phyloP scores from a whole-genome alignment of 2,329 filamentous ascomycete genomes.

The Epichloe gansuensis region DNA sequence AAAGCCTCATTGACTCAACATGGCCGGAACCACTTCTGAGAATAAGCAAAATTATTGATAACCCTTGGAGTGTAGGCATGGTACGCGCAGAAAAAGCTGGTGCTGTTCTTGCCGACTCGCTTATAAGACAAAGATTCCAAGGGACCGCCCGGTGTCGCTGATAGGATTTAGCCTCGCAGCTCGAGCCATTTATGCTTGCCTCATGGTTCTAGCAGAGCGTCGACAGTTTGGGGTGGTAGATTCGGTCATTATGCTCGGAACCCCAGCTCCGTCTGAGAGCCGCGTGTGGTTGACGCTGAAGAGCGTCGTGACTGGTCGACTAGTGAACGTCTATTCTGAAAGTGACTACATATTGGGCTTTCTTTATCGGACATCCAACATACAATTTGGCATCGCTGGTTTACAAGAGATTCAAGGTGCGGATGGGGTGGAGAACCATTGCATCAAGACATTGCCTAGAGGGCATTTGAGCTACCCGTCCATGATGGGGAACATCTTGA shows the following conservation, averaged over 20 bases:
- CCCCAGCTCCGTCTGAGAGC: constrained; percentile 61
- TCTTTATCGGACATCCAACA: constrained; percentile 69
- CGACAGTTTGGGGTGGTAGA: constrained; percentile 79
- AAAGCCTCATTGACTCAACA: constrained; percentile 42
- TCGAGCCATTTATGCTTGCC: constrained; percentile 71
- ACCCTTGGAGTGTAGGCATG: constrained; percentile 68
- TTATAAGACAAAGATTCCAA: constrained; percentile 65
- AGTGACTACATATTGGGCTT: constrained; percentile 85
- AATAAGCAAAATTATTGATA: constrained; percentile 64
- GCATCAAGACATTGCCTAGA: constrained; percentile 52
- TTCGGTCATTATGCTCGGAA: constrained; percentile 72
- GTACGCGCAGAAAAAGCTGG: constrained; percentile 62
- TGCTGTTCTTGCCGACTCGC: constrained; percentile 63
- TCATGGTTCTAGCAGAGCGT: constrained; percentile 67
- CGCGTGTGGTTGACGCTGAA: constrained; percentile 67
- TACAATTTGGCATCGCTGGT: constrained; percentile 75
- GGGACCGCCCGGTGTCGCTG: constrained; percentile 68
- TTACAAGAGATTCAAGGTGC: constrained; percentile 62
- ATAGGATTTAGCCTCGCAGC: constrained; percentile 76
- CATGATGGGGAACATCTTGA: constrained; percentile 53
- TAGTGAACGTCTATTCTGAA: constrained; percentile 84
- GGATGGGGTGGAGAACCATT: constrained; percentile 52
- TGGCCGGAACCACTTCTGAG: constrained; percentile 55
- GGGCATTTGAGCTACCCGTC: constrained; percentile 62
- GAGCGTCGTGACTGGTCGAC: constrained; percentile 65